These are phyloP conservation scores for Wickerhamiella lipophila DNA, from an alignment of 805 yeast species.

Conservation along the genomic window DNA sequence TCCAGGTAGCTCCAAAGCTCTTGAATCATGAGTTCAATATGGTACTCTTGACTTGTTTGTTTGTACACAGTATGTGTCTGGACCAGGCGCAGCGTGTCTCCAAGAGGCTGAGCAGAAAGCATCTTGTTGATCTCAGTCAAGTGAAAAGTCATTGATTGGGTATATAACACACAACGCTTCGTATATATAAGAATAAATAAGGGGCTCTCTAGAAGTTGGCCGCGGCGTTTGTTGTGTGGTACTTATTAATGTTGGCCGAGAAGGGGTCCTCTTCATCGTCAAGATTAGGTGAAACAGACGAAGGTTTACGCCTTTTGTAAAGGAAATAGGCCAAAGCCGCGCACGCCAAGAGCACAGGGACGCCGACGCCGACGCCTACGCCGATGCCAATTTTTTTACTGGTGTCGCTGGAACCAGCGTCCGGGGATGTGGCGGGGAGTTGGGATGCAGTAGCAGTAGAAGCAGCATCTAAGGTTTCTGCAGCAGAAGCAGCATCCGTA, in stretches of 20 bases:
- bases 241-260: conserved; percentile 29
- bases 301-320: conserved; percentile 17
- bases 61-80: not conserved
- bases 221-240: conserved; percentile 28
- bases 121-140: not conserved
- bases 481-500: not conserved
- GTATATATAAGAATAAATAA: conserved; percentile 2
- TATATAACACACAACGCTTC: not conserved
- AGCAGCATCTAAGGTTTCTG: not conserved
- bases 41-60: not conserved
- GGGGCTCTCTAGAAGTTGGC: conserved; percentile 25
- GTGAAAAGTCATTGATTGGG: not conserved
- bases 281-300: conserved; percentile 11
- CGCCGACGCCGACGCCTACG: conserved; percentile 59
- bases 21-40: not conserved
- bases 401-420: conserved; percentile 9
- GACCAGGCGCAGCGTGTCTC: not conserved
- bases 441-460: conserved; percentile 8
- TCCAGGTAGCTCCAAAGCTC: not conserved
- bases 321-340: conserved; percentile 17
- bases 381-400: conserved; percentile 46
- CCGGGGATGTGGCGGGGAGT: conserved; percentile 2
- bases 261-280: conserved; percentile 27
- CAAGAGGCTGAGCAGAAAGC: not conserved
- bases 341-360: conserved; percentile 40